Evolutionary conservation across 345 rosid genomes (phyloP), one percentile per base, ranked within the genome.

Genomic region (Litchi chinensis): DNA sequence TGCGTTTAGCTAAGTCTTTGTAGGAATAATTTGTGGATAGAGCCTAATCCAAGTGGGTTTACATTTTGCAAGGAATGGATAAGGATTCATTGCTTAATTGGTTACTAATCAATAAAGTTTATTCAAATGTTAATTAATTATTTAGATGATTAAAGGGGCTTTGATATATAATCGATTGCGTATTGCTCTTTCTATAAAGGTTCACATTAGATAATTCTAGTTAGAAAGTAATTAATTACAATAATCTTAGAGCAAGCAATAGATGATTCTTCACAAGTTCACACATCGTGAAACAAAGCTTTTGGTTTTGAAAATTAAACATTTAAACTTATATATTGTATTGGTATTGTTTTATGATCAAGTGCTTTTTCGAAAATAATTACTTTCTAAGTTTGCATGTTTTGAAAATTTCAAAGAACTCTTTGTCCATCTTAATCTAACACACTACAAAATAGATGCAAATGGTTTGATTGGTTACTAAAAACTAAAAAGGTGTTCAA

Each of bases 1-100:
- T 75, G 81, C 57, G 70, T 73, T 76, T 75, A 66, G 79, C 48
- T 70, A 66, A 65, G 72, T 44, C 43, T 71, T 70, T 60, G n/a
- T 85, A 73, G 79, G 81, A 80, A 84, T 81, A 80, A 81, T 79
- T 77, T 73, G 74, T 52, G 4, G 81, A 54, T 54, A 74, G 83
- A 85, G 86, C 54, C 81, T 85, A 82, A 54, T 59, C 41, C 80
- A 76, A 81, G 75, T 81, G 82, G 77, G 70, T 32, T 73, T 66
- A 0, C 37, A 32, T 32, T 32, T 32, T 65, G n/a, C 21, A 71
- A 82, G 77, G n/a, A 52, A 75, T 68, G 13, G 70, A 50, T 10
- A 13, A 21, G 54, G 75, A 50, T 81, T 75, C 60, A 62, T 72
- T 79, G 54, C 77, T 78, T 79, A 26, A 41, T 76, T 37, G 64